Percentiles rank a stretch among this genome's conserved stretches.
Evolutionary conservation across 2,329 filamentous ascomycete genomes (phyloP).

Genomic region (Ophiostoma tasmaniense): DNA sequence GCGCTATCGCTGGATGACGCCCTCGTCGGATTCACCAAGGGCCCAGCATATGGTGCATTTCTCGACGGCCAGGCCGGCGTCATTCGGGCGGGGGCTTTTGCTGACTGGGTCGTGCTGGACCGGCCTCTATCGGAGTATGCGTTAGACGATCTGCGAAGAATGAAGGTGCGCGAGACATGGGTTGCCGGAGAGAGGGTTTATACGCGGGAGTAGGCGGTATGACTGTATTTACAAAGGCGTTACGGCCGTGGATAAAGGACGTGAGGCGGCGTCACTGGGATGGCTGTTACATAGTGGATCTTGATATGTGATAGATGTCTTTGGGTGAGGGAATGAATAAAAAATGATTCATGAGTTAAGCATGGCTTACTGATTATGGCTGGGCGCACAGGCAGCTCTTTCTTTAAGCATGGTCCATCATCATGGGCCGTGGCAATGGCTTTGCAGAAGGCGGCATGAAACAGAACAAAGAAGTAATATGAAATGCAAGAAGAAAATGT

Average conservation of each 20-base stretch:
- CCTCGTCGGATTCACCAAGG: slow-evolving; percentile 52
- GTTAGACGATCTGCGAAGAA: slow-evolving; percentile 43
- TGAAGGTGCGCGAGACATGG: slow-evolving; percentile 60
- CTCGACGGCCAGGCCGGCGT: slow-evolving; percentile 50
- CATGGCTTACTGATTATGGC: no score
- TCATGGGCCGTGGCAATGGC: background rate
- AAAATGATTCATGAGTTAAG: background rate
- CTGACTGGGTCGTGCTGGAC: slow-evolving; percentile 65
- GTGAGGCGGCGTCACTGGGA: background rate
- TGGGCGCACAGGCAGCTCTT: background rate
- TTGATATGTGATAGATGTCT: background rate
- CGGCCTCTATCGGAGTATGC: slow-evolving; percentile 40
- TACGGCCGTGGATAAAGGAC: background rate
- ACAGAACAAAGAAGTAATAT: background rate
- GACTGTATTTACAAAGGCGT: background rate
- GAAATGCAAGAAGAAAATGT: no score
- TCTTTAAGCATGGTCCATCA: background rate
- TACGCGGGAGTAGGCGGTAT: slow-evolving; percentile 19
- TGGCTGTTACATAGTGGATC: background rate
- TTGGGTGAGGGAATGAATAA: background rate
- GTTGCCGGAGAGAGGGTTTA: slow-evolving; percentile 50
- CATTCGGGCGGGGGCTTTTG: slow-evolving; percentile 52
- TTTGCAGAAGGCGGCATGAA: background rate
- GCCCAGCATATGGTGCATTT: slow-evolving; percentile 51
- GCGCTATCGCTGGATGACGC: slow-evolving; percentile 51